Evolutionary conservation across 768 basidiomycete species (phyloP).

Genomic region (Imleria badia): DNA sequence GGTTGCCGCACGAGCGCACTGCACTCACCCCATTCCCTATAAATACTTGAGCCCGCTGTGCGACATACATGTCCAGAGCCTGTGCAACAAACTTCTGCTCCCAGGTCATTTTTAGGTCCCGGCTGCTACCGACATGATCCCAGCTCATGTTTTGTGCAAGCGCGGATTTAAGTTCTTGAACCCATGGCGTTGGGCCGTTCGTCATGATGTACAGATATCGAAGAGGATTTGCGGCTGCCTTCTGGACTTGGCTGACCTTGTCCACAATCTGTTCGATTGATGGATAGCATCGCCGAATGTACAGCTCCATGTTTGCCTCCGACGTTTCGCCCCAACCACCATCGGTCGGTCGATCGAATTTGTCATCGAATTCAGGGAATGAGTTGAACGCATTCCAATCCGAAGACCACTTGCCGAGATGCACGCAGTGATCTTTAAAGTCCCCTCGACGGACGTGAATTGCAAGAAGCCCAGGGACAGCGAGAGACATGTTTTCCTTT

Average conservation of each 20-base stretch:
- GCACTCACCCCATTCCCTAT: slow-evolving; percentile 52
- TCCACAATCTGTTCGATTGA: slow-evolving; percentile 42
- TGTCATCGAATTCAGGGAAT: slow-evolving; percentile 42
- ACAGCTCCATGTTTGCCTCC: slow-evolving; percentile 24
- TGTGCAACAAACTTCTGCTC: slow-evolving; percentile 46
- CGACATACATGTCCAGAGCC: slow-evolving; percentile 52
- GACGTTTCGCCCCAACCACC: slow-evolving; percentile 16
- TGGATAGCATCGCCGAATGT: slow-evolving; percentile 44
- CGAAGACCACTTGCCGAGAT: slow-evolving; percentile 36
- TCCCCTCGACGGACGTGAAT: slow-evolving; percentile 55
- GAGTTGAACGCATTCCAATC: slow-evolving; percentile 47
- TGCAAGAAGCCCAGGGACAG: slow-evolving; percentile 44
- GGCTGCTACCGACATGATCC: slow-evolving; percentile 41
- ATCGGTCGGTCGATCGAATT: slow-evolving; percentile 31
- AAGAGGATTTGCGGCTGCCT: slow-evolving; percentile 26
- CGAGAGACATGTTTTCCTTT: slow-evolving; percentile 6
- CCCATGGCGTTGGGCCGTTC: slow-evolving; percentile 44
- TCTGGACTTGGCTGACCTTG: slow-evolving; percentile 36
- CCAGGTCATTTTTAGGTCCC: slow-evolving; percentile 42
- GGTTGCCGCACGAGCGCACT: not conserved
- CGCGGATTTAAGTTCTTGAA: slow-evolving; percentile 38
- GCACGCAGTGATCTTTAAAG: slow-evolving; percentile 44
- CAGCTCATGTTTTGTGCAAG: slow-evolving; percentile 35
- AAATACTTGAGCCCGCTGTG: slow-evolving; percentile 46
- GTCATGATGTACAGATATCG: slow-evolving; percentile 47